Conservation (phyloP, 2,329 filamentous ascomycete genomes). For the Blastomyces gilchristii region DNA sequence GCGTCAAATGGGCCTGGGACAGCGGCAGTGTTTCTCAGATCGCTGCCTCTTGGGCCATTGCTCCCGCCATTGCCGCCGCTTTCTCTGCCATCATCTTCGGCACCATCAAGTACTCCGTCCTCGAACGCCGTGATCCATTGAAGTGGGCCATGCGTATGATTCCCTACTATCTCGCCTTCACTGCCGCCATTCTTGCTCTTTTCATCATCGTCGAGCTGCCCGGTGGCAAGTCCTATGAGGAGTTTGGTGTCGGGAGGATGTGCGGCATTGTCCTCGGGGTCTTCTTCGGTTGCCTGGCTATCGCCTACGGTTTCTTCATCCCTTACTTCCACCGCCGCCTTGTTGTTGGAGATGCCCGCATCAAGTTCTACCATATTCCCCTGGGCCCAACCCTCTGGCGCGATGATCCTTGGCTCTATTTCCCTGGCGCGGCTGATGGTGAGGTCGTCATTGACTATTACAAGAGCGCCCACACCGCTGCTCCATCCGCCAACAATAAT, state of each 20-base stretch:
- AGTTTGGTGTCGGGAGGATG: conserved; percentile 23
- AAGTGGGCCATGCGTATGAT: conserved; percentile 42
- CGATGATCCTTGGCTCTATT: conserved; percentile 34
- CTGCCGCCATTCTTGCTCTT: conserved; percentile 43
- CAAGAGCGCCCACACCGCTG: conserved; percentile 18
- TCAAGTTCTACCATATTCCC: conserved; percentile 27
- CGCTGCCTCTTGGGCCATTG: conserved; percentile 41
- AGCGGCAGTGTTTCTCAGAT: conserved; percentile 39
- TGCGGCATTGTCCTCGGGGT: conserved; percentile 26
- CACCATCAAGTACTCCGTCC: conserved; percentile 41
- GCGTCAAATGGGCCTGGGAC: conserved; percentile 36
- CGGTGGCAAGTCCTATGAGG: conserved; percentile 21
- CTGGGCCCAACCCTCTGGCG: conserved; percentile 33
- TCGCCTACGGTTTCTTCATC: conserved; percentile 29
- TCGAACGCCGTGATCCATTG: conserved; percentile 41
- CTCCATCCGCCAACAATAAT: conserved; percentile 4
- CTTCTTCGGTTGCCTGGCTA: conserved; percentile 23
- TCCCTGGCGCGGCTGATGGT: conserved; percentile 29
- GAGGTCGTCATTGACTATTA: conserved; percentile 34
- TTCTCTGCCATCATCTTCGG: conserved; percentile 43
- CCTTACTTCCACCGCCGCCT: conserved; percentile 30
- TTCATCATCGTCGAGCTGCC: conserved; percentile 48
- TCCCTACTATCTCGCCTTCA: conserved; percentile 41
- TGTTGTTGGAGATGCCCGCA: conserved; percentile 24
- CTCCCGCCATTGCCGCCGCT: conserved; percentile 38